Evolutionary conservation across 345 rosid species (phyloP).

Genomic region (Eucalyptus brandiana): DNA sequence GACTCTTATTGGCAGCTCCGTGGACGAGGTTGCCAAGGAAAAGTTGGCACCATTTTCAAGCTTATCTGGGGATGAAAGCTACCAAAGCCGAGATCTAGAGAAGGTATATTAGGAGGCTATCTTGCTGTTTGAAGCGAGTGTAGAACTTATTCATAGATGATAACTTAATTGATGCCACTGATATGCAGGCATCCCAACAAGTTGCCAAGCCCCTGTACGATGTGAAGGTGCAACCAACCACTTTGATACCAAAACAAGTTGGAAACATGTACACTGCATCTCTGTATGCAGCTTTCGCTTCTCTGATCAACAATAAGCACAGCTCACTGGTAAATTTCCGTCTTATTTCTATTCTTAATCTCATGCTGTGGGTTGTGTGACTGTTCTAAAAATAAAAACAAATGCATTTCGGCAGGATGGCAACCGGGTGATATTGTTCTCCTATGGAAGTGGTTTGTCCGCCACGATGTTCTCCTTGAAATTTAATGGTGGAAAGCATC

Average conservation of each 20-base stretch:
- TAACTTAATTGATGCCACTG: neutral
- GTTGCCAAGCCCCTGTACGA: constrained; percentile 84
- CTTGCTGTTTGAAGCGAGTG: neutral
- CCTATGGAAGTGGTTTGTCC: constrained; percentile 94
- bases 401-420: constrained; percentile 29
- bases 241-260: constrained; percentile 92
- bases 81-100: constrained; percentile 95
- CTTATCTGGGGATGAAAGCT: constrained; percentile 77
- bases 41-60: constrained; percentile 72
- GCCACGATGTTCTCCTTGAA: constrained; percentile 88
- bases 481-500: constrained; percentile 45
- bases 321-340: constrained; percentile 51
- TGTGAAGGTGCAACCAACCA: constrained; percentile 76
- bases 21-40: constrained; percentile 71
- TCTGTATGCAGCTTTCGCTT: constrained; percentile 87
- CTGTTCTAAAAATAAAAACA: neutral
- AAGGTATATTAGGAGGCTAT: constrained; percentile 28
- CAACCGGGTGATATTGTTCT: constrained; percentile 74
- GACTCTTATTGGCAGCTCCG: constrained; percentile 29
- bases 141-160: neutral
- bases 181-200: constrained; percentile 75
- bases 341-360: neutral
- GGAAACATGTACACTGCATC: constrained; percentile 99
- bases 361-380: neutral
- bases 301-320: constrained; percentile 77